phyloP scores from a whole-genome alignment of 208 protist species.

The Trypanosoma avium region DNA sequence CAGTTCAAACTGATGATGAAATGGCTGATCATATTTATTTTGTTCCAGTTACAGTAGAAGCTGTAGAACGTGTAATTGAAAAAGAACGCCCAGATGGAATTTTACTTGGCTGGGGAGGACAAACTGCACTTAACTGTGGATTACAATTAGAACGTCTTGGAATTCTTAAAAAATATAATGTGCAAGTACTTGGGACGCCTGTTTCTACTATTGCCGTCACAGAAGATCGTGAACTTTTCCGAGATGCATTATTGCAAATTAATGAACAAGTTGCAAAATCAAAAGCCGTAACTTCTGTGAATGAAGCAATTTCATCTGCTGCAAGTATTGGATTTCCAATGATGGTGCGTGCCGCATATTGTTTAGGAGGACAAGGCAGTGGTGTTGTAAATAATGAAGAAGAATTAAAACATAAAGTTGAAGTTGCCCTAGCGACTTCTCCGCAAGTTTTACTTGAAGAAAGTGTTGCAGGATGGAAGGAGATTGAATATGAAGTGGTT shows the following conservation, averaged over 20 bases:
- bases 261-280: constrained; percentile 92
- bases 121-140: constrained; percentile 99
- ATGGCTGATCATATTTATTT: constrained; percentile 98
- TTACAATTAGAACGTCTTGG: constrained; percentile 92
- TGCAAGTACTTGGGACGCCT: constrained; percentile 96
- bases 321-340: constrained; percentile 95
- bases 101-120: constrained; percentile 97
- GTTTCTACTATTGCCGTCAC: constrained; percentile 95
- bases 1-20: constrained; percentile 97
- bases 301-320: constrained; percentile 67
- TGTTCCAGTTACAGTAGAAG: constrained; percentile 93
- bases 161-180: constrained; percentile 92
- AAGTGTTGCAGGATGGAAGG: constrained; percentile 99
- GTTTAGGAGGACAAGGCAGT: constrained; percentile 97
- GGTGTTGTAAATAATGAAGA: constrained; percentile 94
- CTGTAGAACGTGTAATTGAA: constrained; percentile 94
- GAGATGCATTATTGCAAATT: constrained; percentile 95
- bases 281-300: constrained; percentile 71
- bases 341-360: constrained; percentile 98
- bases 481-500: constrained; percentile 99
- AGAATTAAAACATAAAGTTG: constrained; percentile 77
- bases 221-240: constrained; percentile 98
- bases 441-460: constrained; percentile 97
- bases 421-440: constrained; percentile 82
- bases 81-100: constrained; percentile 96